Conservation (phyloP, 192 early-diverging fungal genomes). For the Backusella mclennaniae region DNA sequence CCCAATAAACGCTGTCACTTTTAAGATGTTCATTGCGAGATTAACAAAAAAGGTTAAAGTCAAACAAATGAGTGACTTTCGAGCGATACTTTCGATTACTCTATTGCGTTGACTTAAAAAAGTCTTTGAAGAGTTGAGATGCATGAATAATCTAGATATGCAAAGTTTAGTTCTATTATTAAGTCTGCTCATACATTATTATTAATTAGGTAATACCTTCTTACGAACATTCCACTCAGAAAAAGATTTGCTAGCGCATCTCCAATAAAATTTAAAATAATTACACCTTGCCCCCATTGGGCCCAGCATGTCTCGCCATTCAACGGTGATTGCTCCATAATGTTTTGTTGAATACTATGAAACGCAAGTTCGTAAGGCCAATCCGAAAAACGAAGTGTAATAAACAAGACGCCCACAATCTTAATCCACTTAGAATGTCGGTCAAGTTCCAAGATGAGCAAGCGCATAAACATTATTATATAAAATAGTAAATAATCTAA, state of each 20-base stretch:
- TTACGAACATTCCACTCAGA: conserved; percentile 33
- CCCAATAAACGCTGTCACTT: conserved; percentile 27
- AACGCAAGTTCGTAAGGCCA: conserved; percentile 28
- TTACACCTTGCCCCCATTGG: conserved; percentile 25
- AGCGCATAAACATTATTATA: conserved; percentile 24
- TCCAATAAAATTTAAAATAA: conserved; percentile 33
- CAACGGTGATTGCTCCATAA: neutral
- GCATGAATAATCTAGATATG: conserved; percentile 19
- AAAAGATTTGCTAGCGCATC: conserved; percentile 31
- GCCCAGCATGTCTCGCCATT: conserved; percentile 23
- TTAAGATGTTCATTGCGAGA: conserved; percentile 34
- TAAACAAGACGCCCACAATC: conserved; percentile 15
- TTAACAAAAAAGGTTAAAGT: conserved; percentile 33
- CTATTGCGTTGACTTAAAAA: conserved; percentile 18
- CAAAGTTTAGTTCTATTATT: neutral
- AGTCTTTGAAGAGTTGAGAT: conserved; percentile 14
- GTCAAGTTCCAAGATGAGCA: conserved; percentile 15
- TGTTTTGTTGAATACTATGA: conserved; percentile 8
- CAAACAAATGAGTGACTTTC: conserved; percentile 31
- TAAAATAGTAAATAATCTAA: conserved; percentile 27
- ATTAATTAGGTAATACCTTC: conserved; percentile 4
- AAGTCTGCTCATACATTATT: neutral
- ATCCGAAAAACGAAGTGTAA: conserved; percentile 22
- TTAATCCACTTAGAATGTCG: conserved; percentile 16
- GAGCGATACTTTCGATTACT: conserved; percentile 24